Evolutionary conservation across 2,329 filamentous ascomycete genomes (phyloP), one percentile per base, ranked within the genome.

Genomic region (Colletotrichum zoysiae): DNA sequence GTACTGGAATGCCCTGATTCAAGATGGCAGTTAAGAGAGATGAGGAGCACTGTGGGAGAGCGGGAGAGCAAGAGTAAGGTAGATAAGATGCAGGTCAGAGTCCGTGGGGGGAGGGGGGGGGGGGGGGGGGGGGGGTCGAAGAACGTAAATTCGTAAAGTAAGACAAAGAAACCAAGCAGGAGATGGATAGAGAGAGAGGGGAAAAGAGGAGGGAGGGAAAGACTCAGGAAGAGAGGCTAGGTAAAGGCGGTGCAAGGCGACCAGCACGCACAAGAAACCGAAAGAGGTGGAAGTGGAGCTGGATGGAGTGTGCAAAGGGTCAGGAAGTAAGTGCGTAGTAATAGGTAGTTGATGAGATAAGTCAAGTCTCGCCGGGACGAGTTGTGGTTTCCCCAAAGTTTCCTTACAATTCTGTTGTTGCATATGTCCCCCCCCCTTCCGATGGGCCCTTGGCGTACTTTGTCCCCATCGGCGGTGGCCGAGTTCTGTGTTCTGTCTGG

Each of bases 161-260:
- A 71, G 68, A 71, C 68, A 71, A 68, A 63, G 64, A 71, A 68
- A 68, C 55, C 1, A 23, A n/a, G 12, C 44, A 46, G 4, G 50
- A 20, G 16, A 33, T 8, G 2, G 26, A 20, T 26, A 12, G 18
- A 20, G 55, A 57, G n/a, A 62, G 18, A 6, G 44, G 18, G 20
- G 3, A 8, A 38, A 12, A 18, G 33, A 30, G 44, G 18, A 14
- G 33, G 46, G 20, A 33, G 33, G 46, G 33, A 35, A 57, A 67
- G 67, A 18, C 30, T 50, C 53, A 26, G 44, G 65, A 67, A 53
- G 55, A 42, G 30, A 71, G 46, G 42, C 50, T 38, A 71, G 51
- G 48, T 55, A 42, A 64, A 55, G 62, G 50, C 30, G 38, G 61
- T 42, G 12, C n/a, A 64, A 55, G 38, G 50, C 26, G 42, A 20